A percentile compares a stretch with the other conserved stretches of the same genome.
These are phyloP conservation scores for Gossypium sturtianum DNA, from an alignment of 345 rosid genomes.

Conservation along the genomic window DNA sequence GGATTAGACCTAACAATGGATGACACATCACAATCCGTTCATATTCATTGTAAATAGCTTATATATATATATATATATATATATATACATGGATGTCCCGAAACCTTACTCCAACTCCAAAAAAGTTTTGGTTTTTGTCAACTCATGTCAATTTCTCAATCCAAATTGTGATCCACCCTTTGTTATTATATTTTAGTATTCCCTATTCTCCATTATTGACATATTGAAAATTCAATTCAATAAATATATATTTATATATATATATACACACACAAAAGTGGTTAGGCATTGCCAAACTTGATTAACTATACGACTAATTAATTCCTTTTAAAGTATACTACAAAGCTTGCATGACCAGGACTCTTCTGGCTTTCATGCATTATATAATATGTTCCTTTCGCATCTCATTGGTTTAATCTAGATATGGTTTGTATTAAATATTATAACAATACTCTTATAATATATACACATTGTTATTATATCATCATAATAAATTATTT, in stretches of 20 bases:
- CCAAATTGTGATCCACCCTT: neutral
- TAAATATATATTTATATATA: too few relatives aligned
- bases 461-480: neutral
- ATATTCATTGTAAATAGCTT: neutral
- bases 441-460: neutral
- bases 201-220: neutral
- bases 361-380: neutral
- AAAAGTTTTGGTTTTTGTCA: neutral
- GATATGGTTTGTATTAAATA: neutral
- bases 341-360: neutral
- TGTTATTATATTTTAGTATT: neutral
- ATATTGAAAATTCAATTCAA: neutral
- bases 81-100: too few relatives aligned
- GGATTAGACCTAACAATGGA: slow-evolving; percentile 3
- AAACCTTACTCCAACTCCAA: neutral
- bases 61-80: neutral
- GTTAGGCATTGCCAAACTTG: slow-evolving; percentile 1
- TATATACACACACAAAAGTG: neutral
- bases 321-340: neutral
- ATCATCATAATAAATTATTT: neutral
- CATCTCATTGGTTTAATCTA: neutral
- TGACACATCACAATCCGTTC: neutral
- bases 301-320: neutral
- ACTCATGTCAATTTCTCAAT: neutral
- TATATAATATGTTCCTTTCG: neutral